phyloP scores from a whole-genome alignment of 306 rosid species.

The Trifolium fragiferum region DNA sequence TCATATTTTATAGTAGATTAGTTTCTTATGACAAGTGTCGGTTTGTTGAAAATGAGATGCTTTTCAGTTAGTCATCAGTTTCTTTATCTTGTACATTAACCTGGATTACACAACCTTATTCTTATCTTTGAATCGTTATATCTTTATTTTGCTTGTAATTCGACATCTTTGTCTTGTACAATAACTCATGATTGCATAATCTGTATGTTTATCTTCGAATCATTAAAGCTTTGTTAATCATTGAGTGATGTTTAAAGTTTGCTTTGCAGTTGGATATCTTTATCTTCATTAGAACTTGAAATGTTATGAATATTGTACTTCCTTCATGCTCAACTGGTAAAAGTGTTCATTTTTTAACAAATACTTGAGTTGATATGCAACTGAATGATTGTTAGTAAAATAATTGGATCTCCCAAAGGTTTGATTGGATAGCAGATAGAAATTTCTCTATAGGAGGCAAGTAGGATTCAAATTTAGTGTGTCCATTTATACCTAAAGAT shows the following conservation, averaged over 20 bases:
- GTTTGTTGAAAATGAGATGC: constrained; percentile 19
- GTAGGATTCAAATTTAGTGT: constrained; percentile 32
- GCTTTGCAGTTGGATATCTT: constrained; percentile 13
- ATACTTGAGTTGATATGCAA: neutral
- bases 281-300: constrained; percentile 2
- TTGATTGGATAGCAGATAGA: constrained; percentile 14
- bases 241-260: neutral
- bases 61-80: constrained; percentile 1
- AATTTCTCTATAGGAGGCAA: neutral
- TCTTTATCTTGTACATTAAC: constrained; percentile 6
- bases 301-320: constrained; percentile 8
- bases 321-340: too few species aligned
- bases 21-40: constrained; percentile 10
- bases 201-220: constrained; percentile 16
- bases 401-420: constrained; percentile 41
- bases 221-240: neutral
- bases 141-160: constrained; percentile 7
- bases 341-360: too few species aligned
- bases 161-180: constrained; percentile 10
- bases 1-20: neutral
- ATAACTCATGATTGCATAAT: constrained; percentile 1
- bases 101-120: neutral
- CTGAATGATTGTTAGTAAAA: constrained; percentile 9
- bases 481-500: constrained; percentile 17
- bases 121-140: constrained; percentile 14